Conservation (phyloP, 2,329 filamentous ascomycete genomes). For the Penicillium occitanis region DNA sequence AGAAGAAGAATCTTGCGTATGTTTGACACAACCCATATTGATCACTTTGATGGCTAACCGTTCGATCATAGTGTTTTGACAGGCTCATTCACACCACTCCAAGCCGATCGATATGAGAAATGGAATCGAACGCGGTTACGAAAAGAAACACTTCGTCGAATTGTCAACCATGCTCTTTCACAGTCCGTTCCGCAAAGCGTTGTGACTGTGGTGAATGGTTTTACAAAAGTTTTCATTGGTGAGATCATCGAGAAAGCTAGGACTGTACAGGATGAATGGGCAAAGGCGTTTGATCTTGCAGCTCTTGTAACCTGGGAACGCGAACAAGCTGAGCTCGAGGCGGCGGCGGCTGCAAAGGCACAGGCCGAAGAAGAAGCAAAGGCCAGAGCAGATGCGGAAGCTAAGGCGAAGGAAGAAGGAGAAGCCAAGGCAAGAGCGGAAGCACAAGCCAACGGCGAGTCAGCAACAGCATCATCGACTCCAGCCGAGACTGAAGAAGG, state of each 20-base stretch:
- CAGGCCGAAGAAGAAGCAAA: conserved; percentile 35
- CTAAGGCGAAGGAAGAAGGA: conserved; percentile 5
- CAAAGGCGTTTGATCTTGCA: conserved; percentile 52
- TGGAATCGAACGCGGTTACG: conserved; percentile 53
- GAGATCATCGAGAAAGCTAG: conserved; percentile 65
- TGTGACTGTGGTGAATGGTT: conserved; percentile 63
- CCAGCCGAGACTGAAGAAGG: conserved; percentile 11
- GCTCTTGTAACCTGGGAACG: conserved; percentile 57
- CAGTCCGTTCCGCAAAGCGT: conserved; percentile 66
- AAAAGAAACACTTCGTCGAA: conserved; percentile 52
- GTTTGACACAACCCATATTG: conserved; percentile 25
- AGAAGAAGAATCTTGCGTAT: conserved; percentile 53
- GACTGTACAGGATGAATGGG: conserved; percentile 58
- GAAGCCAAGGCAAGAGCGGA: background rate
- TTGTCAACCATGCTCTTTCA: conserved; percentile 66
- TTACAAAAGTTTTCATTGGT: conserved; percentile 66
- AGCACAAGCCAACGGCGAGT: background rate
- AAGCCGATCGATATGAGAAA: conserved; percentile 50
- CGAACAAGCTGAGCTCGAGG: conserved; percentile 52
- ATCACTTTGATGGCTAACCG: conserved; percentile 13
- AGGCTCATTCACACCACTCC: conserved; percentile 49
- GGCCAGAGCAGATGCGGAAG: conserved; percentile 24
- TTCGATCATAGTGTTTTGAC: conserved; percentile 44
- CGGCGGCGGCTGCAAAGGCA: conserved; percentile 28
- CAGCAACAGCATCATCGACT: background rate